Percentiles rank a stretch among this genome's conserved stretches.
Evolutionary conservation across 1,139 yeast genomes (phyloP).

Genomic region (Yamadazyma dushanensis): DNA sequence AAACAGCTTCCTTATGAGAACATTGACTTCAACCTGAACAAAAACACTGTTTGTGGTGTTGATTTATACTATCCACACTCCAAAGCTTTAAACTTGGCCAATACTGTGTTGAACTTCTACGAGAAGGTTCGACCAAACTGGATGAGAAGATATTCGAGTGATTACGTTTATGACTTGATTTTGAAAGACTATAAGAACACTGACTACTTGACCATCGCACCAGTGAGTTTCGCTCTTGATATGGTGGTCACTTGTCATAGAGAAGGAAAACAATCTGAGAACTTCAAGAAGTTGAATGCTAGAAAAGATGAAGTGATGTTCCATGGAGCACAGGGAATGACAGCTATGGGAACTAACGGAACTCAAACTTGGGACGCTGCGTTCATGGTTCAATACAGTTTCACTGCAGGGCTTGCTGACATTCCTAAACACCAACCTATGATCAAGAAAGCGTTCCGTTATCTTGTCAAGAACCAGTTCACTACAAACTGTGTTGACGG

Average conservation of each 20-base stretch:
- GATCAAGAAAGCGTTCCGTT: constrained; percentile 64
- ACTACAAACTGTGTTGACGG: constrained; percentile 77
- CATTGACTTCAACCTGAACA: constrained; percentile 67
- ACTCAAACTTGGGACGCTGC: constrained; percentile 98
- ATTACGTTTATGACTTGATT: constrained; percentile 60
- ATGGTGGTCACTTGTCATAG: constrained; percentile 66
- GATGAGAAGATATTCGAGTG: constrained; percentile 56
- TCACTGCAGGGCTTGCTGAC: constrained; percentile 77
- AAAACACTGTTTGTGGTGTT: constrained; percentile 87
- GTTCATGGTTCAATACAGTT: constrained; percentile 81
- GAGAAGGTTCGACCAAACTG: constrained; percentile 78
- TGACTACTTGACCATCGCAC: constrained; percentile 84
- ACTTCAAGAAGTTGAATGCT: constrained; percentile 54
- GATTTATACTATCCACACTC: constrained; percentile 96
- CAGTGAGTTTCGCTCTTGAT: constrained; percentile 86
- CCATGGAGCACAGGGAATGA: constrained; percentile 88
- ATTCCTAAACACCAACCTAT: constrained; percentile 63
- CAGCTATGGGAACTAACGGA: constrained; percentile 97
- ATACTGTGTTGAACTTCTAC: constrained; percentile 58
- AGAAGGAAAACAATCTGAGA: constrained; percentile 69
- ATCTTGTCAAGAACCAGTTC: constrained; percentile 81
- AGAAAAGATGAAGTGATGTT: constrained; percentile 78
- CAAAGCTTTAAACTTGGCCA: constrained; percentile 59
- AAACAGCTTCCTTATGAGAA: constrained; percentile 54
- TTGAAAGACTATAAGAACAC: constrained; percentile 79